A percentile compares a stretch with the other conserved stretches of the same genome.
Conservation (phyloP, 306 rosid genomes). For the Gillenia trifoliata region DNA sequence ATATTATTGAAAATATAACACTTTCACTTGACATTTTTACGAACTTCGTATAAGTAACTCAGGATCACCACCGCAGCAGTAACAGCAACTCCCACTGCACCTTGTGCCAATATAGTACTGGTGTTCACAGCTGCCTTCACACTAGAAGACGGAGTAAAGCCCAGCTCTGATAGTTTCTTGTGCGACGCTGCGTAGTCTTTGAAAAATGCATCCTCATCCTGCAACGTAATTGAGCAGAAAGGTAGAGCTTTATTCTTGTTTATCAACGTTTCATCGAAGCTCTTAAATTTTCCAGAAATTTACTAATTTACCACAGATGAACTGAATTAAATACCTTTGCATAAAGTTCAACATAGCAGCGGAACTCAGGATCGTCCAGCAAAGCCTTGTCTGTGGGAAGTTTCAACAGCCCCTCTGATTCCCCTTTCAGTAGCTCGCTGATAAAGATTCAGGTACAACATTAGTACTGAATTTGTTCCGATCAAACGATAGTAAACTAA, state of each 20-base stretch:
- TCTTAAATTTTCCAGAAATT: not conserved
- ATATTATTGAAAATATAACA: not conserved
- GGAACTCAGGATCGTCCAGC: slow-evolving; percentile 50
- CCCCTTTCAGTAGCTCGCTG: slow-evolving; percentile 57
- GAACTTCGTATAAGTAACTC: slow-evolving; percentile 45
- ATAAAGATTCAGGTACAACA: not conserved
- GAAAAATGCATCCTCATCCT: slow-evolving; percentile 77
- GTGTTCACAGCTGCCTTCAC: slow-evolving; percentile 9
- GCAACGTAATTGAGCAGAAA: not conserved
- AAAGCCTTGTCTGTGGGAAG: slow-evolving; percentile 74
- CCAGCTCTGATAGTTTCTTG: slow-evolving; percentile 83
- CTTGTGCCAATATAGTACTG: slow-evolving; percentile 27
- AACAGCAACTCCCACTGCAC: slow-evolving; percentile 40
- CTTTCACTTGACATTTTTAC: slow-evolving; percentile 23
- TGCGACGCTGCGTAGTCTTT: slow-evolving; percentile 71
- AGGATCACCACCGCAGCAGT: slow-evolving; percentile 47
- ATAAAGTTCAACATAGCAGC: slow-evolving; percentile 49
- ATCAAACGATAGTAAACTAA: not conserved
- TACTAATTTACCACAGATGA: not conserved
- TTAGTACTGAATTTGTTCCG: not conserved
- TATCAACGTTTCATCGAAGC: not conserved
- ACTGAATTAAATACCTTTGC: slow-evolving; percentile 40
- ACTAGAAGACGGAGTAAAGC: slow-evolving; percentile 34
- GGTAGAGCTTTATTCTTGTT: not conserved
- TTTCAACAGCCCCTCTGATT: slow-evolving; percentile 45